These are phyloP conservation scores for Fusarium ramigenum DNA, from an alignment of 2,329 filamentous ascomycete species.

Conservation along the genomic window DNA sequence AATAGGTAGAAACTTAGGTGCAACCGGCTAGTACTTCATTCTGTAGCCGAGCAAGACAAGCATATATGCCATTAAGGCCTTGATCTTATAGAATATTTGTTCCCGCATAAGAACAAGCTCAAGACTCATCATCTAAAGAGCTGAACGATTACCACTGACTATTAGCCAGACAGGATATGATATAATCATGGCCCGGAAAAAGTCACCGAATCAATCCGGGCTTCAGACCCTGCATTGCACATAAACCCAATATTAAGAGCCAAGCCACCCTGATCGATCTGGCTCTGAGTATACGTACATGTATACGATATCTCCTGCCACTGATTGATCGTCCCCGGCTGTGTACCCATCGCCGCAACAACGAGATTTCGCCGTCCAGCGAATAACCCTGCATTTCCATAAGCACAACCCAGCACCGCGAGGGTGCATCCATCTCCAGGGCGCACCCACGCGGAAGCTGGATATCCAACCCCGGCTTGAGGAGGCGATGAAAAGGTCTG, in stretches of 20 bases:
- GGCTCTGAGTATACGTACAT: not conserved
- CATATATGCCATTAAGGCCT: not conserved
- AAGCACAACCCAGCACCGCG: not conserved
- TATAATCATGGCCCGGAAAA: not conserved
- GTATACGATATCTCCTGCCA: not conserved
- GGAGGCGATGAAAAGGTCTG: rapidly evolving
- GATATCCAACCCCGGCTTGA: not conserved
- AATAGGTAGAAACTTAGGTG: not conserved
- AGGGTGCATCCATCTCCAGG: not conserved
- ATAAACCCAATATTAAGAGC: not conserved
- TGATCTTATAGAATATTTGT: no score
- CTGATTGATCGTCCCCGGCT: not conserved
- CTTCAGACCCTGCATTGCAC: not conserved
- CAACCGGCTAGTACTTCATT: not conserved
- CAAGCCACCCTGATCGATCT: not conserved
- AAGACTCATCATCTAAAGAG: no score
- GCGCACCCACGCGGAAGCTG: not conserved
- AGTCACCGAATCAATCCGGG: not conserved
- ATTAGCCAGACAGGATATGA: rapidly evolving
- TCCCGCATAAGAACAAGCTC: no score
- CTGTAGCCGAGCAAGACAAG: not conserved
- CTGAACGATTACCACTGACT: not conserved
- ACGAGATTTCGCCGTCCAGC: not conserved
- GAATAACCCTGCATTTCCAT: not conserved
- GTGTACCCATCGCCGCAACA: not conserved